Evolutionary conservation across 257 asterid species (phyloP).

Genomic region (Eucommia ulmoides): DNA sequence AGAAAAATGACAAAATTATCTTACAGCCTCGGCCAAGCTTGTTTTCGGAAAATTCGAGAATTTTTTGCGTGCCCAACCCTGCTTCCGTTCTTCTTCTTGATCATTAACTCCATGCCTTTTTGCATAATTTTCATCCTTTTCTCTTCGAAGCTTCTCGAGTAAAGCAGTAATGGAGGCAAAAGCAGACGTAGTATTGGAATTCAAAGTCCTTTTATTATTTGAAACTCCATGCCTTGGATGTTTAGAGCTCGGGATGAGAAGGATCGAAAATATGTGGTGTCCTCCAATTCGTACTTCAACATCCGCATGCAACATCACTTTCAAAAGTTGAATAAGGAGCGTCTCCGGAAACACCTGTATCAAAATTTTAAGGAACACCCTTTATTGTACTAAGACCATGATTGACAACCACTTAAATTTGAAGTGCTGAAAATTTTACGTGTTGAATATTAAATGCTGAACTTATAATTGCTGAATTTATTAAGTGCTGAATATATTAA

Average conservation of each 20-base stretch:
- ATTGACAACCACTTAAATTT: too few species aligned
- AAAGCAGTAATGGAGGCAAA: constrained; percentile 73
- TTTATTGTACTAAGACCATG: too few species aligned
- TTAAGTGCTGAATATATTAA: too few species aligned
- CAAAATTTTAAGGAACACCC: constrained; percentile 4
- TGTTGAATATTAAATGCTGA: too few species aligned
- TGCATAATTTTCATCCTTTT: constrained; percentile 37
- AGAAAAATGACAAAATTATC: constrained; percentile 8
- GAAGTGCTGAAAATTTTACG: too few species aligned
- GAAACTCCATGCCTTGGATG: constrained; percentile 47
- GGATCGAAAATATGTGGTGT: constrained; percentile 81
- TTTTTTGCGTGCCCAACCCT: constrained; percentile 48
- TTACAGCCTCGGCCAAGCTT: constrained; percentile 62
- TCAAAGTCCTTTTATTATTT: constrained; percentile 51
- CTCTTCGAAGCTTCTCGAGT: constrained; percentile 89
- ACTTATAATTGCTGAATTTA: too few species aligned
- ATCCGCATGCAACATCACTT: constrained; percentile 80
- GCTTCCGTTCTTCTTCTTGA: constrained; percentile 61
- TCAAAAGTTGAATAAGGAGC: constrained; percentile 72
- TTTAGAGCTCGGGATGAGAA: constrained; percentile 64
- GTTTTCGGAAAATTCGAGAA: constrained; percentile 71
- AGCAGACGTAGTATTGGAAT: constrained; percentile 57
- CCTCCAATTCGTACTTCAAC: constrained; percentile 85
- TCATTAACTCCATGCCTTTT: constrained; percentile 21
- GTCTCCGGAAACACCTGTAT: constrained; percentile 77